Evolutionary conservation across 441 rosid genomes (phyloP).

Genomic region (Erodium moschatum): DNA sequence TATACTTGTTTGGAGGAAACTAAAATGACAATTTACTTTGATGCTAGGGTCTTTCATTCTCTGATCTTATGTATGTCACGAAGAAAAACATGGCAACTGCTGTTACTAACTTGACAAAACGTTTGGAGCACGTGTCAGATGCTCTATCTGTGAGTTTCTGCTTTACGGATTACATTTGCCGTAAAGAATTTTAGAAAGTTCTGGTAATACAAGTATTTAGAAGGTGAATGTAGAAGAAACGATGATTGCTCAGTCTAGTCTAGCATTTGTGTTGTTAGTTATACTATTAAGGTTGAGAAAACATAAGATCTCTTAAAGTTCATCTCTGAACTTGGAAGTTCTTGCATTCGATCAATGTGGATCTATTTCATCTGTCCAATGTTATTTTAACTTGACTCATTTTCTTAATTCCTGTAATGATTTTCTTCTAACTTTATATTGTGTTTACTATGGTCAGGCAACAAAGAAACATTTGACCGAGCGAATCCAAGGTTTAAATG

Average conservation of each 20-base stretch:
- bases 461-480: constrained; percentile 83
- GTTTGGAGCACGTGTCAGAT: constrained; percentile 67
- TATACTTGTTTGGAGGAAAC: constrained; percentile 15
- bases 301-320: too few relatives aligned
- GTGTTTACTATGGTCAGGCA: constrained; percentile 37
- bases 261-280: too few relatives aligned
- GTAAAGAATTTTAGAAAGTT: too few relatives aligned
- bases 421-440: constrained; percentile 5
- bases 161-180: constrained; percentile 11
- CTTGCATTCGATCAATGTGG: too few relatives aligned
- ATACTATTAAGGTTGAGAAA: too few relatives aligned
- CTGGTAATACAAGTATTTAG: too few relatives aligned
- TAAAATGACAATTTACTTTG: constrained; percentile 12
- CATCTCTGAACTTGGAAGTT: too few relatives aligned
- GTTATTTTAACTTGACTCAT: too few relatives aligned
- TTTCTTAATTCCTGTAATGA: not conserved
- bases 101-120: constrained; percentile 65
- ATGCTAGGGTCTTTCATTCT: constrained; percentile 62
- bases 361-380: too few relatives aligned
- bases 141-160: constrained; percentile 57
- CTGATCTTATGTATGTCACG: constrained; percentile 85
- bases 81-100: constrained; percentile 68
- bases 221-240: too few relatives aligned
- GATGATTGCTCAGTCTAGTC: too few relatives aligned
- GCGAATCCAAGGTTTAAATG: constrained; percentile 61